Conservation (phyloP, 2,329 filamentous ascomycete species). For the Ophiocordyceps polyrhachis-furcata region DNA sequence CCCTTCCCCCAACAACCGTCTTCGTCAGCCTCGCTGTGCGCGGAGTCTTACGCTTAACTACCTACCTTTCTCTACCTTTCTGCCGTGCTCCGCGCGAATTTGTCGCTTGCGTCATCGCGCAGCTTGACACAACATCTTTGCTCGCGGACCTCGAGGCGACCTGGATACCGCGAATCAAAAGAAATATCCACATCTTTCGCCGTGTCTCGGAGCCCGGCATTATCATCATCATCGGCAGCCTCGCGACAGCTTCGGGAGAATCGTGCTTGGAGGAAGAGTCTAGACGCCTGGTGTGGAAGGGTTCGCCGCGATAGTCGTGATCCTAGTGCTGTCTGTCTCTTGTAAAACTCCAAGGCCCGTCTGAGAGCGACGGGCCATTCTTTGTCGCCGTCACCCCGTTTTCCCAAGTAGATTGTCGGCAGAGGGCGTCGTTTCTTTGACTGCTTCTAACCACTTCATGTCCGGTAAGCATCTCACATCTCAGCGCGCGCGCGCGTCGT, state of each 20-base stretch:
- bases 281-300: constrained; percentile 1
- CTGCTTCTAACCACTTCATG: constrained; percentile 7
- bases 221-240: neutral
- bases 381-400: constrained; percentile 6
- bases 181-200: neutral
- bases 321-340: constrained; percentile 13
- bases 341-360: constrained; percentile 13
- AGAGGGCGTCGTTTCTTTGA: constrained; percentile 9
- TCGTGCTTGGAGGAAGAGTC: neutral
- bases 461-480: constrained; percentile 14
- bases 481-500: neutral
- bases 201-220: neutral
- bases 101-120: neutral
- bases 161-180: neutral
- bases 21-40: neutral
- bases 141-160: neutral
- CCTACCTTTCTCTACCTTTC: neutral
- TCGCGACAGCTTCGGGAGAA: neutral
- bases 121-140: neutral
- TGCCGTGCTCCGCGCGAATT: neutral
- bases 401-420: constrained; percentile 5
- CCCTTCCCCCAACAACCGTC: neutral
- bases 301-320: constrained; percentile 14
- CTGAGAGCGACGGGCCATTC: constrained; percentile 7
- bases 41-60: neutral